phyloP scores from a whole-genome alignment of 257 asterid species.

The Nicotiana undulata region DNA sequence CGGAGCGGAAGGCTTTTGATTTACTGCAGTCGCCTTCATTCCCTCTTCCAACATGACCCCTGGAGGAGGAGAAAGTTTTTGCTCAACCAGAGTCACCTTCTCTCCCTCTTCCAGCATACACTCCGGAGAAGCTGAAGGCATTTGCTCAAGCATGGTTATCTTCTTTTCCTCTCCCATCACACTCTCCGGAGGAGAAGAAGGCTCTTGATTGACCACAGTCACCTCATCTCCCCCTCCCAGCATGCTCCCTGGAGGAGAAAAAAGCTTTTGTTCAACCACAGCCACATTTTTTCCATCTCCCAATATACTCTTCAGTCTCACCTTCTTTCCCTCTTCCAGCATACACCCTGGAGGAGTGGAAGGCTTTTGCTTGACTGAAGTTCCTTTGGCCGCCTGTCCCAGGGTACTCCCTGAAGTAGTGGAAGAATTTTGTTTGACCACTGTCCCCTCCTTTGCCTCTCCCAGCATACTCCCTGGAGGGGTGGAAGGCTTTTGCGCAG shows the following conservation, averaged over 20 bases:
- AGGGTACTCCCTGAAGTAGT: conserved; percentile 15
- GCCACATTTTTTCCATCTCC: background rate
- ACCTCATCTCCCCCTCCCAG: conserved; percentile 1
- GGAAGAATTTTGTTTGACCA: background rate
- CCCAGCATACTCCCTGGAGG: conserved; percentile 18
- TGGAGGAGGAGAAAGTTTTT: background rate
- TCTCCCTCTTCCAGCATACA: background rate
- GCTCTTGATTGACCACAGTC: background rate
- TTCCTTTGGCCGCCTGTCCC: conserved; percentile 31
- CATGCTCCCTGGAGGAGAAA: background rate
- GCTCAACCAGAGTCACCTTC: background rate
- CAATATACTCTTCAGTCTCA: background rate
- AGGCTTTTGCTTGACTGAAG: background rate
- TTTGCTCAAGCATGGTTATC: conserved; percentile 7
- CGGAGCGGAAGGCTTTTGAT: conserved; percentile 7
- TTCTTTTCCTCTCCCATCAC: conserved; percentile 26
- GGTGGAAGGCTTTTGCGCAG: background rate
- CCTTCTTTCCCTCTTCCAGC: conserved; percentile 6
- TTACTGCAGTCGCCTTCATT: background rate
- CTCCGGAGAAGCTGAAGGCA: background rate
- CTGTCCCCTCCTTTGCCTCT: conserved; percentile 27
- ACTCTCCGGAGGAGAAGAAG: conserved; percentile 18
- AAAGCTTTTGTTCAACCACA: conserved; percentile 11
- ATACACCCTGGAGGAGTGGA: background rate
- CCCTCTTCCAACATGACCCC: background rate